These are phyloP conservation scores for Cyclospora cayetanensis DNA, from an alignment of 169 alveolate genomes.

Conservation along the genomic window DNA sequence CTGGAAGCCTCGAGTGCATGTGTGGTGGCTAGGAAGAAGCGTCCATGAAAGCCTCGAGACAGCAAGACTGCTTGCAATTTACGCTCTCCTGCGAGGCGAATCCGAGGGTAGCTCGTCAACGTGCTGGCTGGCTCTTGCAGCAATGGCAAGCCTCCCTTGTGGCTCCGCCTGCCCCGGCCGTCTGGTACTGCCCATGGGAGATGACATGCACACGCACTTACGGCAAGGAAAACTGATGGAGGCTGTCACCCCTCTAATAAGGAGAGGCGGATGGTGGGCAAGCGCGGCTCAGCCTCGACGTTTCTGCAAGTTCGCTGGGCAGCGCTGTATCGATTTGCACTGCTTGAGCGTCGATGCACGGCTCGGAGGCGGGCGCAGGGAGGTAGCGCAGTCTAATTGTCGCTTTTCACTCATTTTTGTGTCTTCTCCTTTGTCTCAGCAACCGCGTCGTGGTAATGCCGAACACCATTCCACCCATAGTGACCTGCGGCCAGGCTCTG, in stretches of 20 bases:
- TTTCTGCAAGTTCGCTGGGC: neutral
- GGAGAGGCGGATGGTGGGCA: conserved; percentile 72
- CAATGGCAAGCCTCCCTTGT: too few relatives aligned
- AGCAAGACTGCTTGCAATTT: too few relatives aligned
- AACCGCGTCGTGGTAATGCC: conserved; percentile 75
- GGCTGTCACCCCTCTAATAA: conserved; percentile 57
- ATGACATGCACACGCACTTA: conserved; percentile 75
- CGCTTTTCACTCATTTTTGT: neutral
- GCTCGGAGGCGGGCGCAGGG: neutral
- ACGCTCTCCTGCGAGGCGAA: too few relatives aligned
- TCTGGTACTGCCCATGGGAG: conserved; percentile 65
- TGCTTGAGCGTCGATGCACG: neutral
- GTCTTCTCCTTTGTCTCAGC: neutral
- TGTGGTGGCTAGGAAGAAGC: too few relatives aligned
- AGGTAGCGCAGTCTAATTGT: neutral
- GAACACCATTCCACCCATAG: conserved; percentile 73
- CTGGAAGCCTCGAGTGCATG: too few relatives aligned
- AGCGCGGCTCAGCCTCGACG: neutral
- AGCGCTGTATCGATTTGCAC: too few relatives aligned
- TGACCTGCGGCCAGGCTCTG: conserved; percentile 66
- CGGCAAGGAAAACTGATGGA: conserved; percentile 72
- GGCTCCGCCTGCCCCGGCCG: neutral
- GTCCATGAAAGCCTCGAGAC: too few relatives aligned
- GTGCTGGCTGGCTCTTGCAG: too few relatives aligned
- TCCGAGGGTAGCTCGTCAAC: too few relatives aligned